Base-by-base conservation (phyloP, 441 rosid genomes). In the Cnidoscolus chayamansa region DNA sequence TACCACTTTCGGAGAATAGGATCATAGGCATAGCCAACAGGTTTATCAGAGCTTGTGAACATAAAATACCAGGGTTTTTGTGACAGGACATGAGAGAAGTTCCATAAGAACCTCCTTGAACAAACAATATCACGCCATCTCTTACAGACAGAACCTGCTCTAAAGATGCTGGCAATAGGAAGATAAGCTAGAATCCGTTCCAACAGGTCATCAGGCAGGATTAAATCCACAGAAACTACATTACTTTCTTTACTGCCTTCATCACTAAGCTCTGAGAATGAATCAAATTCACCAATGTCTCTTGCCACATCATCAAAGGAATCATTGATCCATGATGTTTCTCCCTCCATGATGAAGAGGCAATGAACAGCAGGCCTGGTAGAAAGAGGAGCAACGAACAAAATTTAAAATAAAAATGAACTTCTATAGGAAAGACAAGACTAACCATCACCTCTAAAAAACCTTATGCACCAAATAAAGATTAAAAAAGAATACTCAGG, bases 11-110 rank as follows among this genome's bases (percentile, higher is more conserved):
- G 78, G 10, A 88, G 88, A 72, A 84, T 45, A 3, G 92, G 97
- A 78, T 95, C 98, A 78, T 82, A 95, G 53, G 98, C 90, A 72
- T 93, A 91, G 61, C 99, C 98, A 11, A 80, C 81, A 0, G 98
- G 97, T 19, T 91, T 96, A 71, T 95, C 95, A 1, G 94, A 85
- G 80, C 87, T 87, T 10, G 93, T 95, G 75, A 95, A 95, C 99
- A 93, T 95, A 78, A 91, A 95, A 73, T 95, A 95, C 98, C 99
- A 95, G 31, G 99, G 98, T 43, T 88, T 90, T 61, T 91, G 97
- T 32, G 95, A 77, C 8, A 76, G 74, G n/a, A 79, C 82, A 61
- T 72, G 86, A 0, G 95, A 82, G 68, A 76, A 78, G 74, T 85
- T 89, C 87, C 95, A 82, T 53, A 85, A 55, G 67, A 92, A 92